Conservation (phyloP, 805 yeast genomes). For the Saccharomyces kudriavzevii region DNA sequence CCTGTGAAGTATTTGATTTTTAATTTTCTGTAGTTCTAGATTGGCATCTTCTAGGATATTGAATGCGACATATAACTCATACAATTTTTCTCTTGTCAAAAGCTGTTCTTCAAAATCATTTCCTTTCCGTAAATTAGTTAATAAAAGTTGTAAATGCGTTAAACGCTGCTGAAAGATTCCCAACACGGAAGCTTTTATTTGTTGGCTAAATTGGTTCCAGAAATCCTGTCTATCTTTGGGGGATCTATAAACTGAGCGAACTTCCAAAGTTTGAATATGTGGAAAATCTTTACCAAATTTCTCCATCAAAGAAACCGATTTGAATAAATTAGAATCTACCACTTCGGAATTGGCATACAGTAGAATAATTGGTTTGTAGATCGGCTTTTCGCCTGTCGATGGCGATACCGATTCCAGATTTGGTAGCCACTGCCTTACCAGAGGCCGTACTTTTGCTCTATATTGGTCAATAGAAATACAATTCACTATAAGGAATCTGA, state of each 20-base stretch:
- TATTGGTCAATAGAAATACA: conserved; percentile 66
- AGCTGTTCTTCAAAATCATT: conserved; percentile 7
- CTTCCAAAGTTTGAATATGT: conserved; percentile 20
- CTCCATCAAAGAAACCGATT: conserved; percentile 25
- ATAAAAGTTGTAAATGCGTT: conserved; percentile 5
- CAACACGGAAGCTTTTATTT: conserved; percentile 17
- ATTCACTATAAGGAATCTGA: conserved; percentile 61
- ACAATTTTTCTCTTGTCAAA: conserved; percentile 18
- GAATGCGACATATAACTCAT: conserved; percentile 22
- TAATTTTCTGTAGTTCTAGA: conserved; percentile 12
- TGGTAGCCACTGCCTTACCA: conserved; percentile 71
- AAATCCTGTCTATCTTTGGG: conserved; percentile 24
- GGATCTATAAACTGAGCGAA: conserved; percentile 29
- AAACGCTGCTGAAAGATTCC: conserved; percentile 24
- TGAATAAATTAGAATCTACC: conserved; percentile 26
- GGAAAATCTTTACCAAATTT: conserved; percentile 30
- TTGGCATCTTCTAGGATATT: conserved; percentile 23
- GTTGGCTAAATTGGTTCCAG: conserved; percentile 22
- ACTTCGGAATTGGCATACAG: conserved; percentile 27
- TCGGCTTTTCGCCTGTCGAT: neutral
- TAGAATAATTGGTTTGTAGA: conserved; percentile 18
- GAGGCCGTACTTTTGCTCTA: conserved; percentile 70
- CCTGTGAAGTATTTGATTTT: conserved; percentile 7
- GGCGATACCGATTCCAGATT: conserved; percentile 1
- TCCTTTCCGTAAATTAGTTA: conserved; percentile 3